Base-by-base conservation (phyloP, 257 asterid species). In the Scutellaria barbata region DNA sequence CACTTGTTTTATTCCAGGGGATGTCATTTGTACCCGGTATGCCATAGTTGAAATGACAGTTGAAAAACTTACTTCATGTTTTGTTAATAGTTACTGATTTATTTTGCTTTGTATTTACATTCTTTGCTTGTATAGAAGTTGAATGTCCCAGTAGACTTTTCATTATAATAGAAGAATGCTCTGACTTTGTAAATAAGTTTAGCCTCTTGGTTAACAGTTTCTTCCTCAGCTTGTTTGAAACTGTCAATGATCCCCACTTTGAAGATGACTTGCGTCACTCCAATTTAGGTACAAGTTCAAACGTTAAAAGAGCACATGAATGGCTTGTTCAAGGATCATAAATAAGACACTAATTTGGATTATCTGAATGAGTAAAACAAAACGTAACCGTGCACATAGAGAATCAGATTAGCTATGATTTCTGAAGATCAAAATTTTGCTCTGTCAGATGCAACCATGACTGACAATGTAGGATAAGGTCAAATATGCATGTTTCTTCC, bases 21-120 rank as follows among this genome's bases (percentile, higher is more conserved):
- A 79, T 94, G 88, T 71, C 95, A 45, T 94, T 94, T 77, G 75
- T 63, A 63, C 96, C 99, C 64, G 99, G 99, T 94, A 81, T 80
- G 68, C 60, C 53, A 47, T 40, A 50, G 25, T 63, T 52, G 30
- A 72, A 51, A 14, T 64, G 30, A 56, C 45, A 68, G 54, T 60
- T 20, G 73, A 43, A 35, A 57, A 60, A 13, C 37, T 66, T 20
- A 35, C 56, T 17, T 4, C 3, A 1, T 63, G 17, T 68, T 68
- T 66, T 74, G 46, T 52, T 57, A 53, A 20, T 63, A 61, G 66
- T 39, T 39, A 3, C 35, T 73, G 10, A n/a, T 51, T 54, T n/a
- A n/a, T 18, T 45, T 13, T 53, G 30, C 22, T 52, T 20, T 10
- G 8, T 48, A 10, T 69, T 14, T 65, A 6, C 48, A 52, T 40